A percentile compares a stretch with the other conserved stretches of the same genome.
Conservation (phyloP, 2,329 filamentous ascomycete species). For the Penicillium nordicum region DNA sequence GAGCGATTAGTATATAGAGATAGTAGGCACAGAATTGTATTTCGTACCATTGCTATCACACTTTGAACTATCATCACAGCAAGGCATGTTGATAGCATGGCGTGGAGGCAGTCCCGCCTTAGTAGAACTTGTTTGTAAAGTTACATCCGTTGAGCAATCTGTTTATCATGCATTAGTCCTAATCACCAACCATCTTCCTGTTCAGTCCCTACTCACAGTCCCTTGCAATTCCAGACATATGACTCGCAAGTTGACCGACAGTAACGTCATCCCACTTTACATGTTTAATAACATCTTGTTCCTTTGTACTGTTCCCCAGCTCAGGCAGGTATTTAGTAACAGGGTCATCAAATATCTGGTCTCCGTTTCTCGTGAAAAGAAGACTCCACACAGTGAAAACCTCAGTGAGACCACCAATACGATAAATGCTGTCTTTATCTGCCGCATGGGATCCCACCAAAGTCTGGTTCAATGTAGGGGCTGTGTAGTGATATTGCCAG, state of each 20-base stretch:
- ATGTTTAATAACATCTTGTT: not conserved
- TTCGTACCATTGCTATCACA: not conserved
- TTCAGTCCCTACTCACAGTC: constrained; percentile 15
- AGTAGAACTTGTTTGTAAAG: not conserved
- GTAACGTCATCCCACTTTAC: constrained; percentile 19
- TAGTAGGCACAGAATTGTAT: no score
- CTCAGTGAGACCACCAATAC: not conserved
- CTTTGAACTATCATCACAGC: not conserved
- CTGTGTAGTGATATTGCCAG: not conserved
- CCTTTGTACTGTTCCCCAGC: not conserved
- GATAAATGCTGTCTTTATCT: not conserved
- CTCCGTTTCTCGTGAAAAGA: not conserved
- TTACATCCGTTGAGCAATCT: not conserved
- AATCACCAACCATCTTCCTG: not conserved
- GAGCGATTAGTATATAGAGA: not conserved
- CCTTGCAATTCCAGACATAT: constrained; percentile 20
- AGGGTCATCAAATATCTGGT: not conserved
- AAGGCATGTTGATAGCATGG: not conserved
- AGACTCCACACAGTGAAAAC: not conserved
- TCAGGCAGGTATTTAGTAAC: not conserved
- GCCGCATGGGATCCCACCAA: not conserved
- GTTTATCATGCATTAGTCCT: not conserved
- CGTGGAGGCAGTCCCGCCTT: not conserved
- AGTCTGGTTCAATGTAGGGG: not conserved
- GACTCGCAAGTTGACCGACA: constrained; percentile 23